These are phyloP conservation scores for Fomitopsis schrenkii DNA, from an alignment of 1,284 basidiomycete species.

Conservation along the genomic window DNA sequence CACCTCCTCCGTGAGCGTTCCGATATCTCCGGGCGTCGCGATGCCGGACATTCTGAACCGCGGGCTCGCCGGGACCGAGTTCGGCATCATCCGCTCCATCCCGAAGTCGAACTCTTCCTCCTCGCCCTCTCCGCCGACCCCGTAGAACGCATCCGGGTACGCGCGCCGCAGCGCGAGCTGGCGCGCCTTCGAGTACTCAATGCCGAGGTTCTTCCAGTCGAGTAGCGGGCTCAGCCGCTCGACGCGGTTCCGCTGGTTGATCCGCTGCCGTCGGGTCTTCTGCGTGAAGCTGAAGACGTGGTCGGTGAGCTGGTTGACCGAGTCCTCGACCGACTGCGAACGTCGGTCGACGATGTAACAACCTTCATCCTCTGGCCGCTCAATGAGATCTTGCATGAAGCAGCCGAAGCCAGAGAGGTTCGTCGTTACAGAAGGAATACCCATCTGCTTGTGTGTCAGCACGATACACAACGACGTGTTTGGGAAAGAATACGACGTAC, in stretches of 20 bases:
- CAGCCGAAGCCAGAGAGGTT: slow-evolving; percentile 97
- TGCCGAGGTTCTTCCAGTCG: slow-evolving; percentile 97
- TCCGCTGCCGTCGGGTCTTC: slow-evolving; percentile 94
- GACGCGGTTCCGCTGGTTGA: slow-evolving; percentile 97
- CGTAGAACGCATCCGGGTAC: slow-evolving; percentile 90
- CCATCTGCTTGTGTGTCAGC: slow-evolving; percentile 61
- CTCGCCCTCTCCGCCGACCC: slow-evolving; percentile 37
- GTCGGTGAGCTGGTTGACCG: slow-evolving; percentile 74
- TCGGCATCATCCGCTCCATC: slow-evolving; percentile 64
- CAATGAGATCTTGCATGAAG: slow-evolving; percentile 99
- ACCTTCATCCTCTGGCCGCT: slow-evolving; percentile 81
- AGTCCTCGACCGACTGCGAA: slow-evolving; percentile 87
- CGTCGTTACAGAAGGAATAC: slow-evolving; percentile 94
- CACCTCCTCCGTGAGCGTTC: slow-evolving; percentile 91
- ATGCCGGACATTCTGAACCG: slow-evolving; percentile 65
- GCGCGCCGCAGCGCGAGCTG: slow-evolving; percentile 91
- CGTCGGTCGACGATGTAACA: slow-evolving; percentile 96
- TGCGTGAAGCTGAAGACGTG: slow-evolving; percentile 78
- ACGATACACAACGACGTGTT: neutral
- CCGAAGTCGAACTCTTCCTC: slow-evolving; percentile 63
- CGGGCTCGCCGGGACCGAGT: slow-evolving; percentile 87
- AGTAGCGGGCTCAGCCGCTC: slow-evolving; percentile 89
- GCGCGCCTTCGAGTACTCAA: slow-evolving; percentile 95
- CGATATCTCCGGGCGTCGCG: slow-evolving; percentile 89
- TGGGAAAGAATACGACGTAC: slow-evolving; percentile 35